Conservation (phyloP, 306 rosid species). For the Elaeagnus macrophylla region DNA sequence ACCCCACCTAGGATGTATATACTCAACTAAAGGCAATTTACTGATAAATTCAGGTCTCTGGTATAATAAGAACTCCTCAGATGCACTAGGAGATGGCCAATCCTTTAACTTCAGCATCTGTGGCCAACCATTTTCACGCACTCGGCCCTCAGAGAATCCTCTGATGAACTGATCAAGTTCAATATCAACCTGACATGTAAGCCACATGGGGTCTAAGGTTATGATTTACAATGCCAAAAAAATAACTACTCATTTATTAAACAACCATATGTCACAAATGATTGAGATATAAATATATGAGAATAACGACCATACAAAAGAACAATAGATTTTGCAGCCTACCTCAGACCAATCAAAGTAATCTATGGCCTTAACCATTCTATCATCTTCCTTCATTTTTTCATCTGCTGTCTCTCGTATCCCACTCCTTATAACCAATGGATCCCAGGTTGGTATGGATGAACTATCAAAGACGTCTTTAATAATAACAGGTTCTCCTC, state of each 20-base stretch:
- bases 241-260: conserved; percentile 14
- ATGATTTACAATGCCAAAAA: conserved; percentile 8
- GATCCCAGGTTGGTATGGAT: conserved; percentile 79
- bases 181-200: conserved; percentile 52
- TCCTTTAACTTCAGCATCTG: conserved; percentile 74
- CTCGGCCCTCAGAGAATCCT: conserved; percentile 65
- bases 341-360: conserved; percentile 89
- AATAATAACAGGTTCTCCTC: conserved; percentile 68
- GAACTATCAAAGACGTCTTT: conserved; percentile 76
- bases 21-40: conserved; percentile 90
- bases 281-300: conserved; percentile 4
- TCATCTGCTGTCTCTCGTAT: conserved; percentile 65
- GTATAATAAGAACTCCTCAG: conserved; percentile 87
- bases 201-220: conserved; percentile 11
- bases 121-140: conserved; percentile 64
- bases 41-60: conserved; percentile 95
- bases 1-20: conserved; percentile 97
- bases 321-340: conserved; percentile 13
- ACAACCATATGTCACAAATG: conserved; percentile 4
- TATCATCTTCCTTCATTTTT: conserved; percentile 57
- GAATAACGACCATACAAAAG: neutral
- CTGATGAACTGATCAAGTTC: conserved; percentile 69
- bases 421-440: conserved; percentile 74
- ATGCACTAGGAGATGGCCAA: conserved; percentile 95
- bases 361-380: conserved; percentile 68